Percentiles rank a stretch among this genome's conserved stretches.
Evolutionary conservation across 2,329 filamentous ascomycete species (phyloP).

Genomic region (Xylariaceae sp.): DNA sequence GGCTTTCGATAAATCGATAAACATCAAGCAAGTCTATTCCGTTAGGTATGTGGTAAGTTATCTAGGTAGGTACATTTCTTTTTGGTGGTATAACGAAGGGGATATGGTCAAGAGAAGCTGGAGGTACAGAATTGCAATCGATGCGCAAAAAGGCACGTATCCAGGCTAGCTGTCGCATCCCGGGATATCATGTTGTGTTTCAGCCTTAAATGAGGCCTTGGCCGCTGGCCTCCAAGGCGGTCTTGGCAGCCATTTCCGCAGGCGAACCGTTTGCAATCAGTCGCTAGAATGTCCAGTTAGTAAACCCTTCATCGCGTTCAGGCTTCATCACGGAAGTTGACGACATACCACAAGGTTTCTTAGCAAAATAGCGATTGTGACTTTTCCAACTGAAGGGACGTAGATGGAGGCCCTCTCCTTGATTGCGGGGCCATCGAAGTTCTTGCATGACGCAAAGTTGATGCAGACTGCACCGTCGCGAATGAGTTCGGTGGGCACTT

Average conservation of each 20-base stretch:
- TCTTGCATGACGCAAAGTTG: slow-evolving; percentile 95
- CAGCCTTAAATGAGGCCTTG: slow-evolving; percentile 31
- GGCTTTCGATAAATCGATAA: no score
- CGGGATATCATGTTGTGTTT: slow-evolving; percentile 5
- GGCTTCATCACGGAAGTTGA: not conserved
- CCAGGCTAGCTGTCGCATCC: not conserved
- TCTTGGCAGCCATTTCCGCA: slow-evolving; percentile 31
- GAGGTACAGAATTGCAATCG: not conserved
- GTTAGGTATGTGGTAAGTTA: not conserved
- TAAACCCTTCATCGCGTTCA: not conserved
- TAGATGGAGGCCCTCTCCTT: slow-evolving; percentile 97
- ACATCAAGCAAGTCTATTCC: no score
- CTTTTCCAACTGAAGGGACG: slow-evolving; percentile 94
- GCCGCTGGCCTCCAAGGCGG: slow-evolving; percentile 30
- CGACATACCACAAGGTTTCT: slow-evolving; percentile 76
- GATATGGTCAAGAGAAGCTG: not conserved
- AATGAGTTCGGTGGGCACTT: slow-evolving; percentile 78
- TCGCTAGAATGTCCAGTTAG: slow-evolving; percentile 37
- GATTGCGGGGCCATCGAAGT: slow-evolving; percentile 77
- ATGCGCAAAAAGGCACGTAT: not conserved
- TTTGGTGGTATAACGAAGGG: not conserved
- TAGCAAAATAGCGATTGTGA: slow-evolving; percentile 87
- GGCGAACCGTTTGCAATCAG: slow-evolving; percentile 47
- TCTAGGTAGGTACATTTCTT: not conserved
- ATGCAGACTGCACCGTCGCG: slow-evolving; percentile 94